Percentiles rank a stretch among this genome's conserved stretches.
phyloP scores from a whole-genome alignment of 1,139 yeast species.

The Torulaspora globosa region DNA sequence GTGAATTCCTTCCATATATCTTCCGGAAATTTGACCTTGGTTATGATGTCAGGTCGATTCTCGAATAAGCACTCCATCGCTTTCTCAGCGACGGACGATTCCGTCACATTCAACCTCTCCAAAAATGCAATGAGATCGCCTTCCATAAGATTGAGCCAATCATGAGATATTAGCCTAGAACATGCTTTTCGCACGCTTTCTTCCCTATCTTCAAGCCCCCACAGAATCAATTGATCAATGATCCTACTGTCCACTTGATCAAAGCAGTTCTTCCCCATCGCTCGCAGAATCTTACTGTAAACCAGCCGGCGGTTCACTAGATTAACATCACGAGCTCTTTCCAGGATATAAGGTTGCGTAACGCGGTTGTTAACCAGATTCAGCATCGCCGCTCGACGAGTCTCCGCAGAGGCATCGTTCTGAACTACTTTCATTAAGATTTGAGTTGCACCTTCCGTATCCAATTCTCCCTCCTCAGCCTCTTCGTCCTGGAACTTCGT shows the following conservation, averaged over 20 bases:
- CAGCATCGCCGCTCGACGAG: slow-evolving; percentile 76
- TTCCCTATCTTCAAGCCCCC: slow-evolving; percentile 91
- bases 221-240: slow-evolving; percentile 63
- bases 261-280: slow-evolving; percentile 55
- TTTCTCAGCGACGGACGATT: slow-evolving; percentile 58
- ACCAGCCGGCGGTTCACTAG: slow-evolving; percentile 67
- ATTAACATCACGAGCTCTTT: slow-evolving; percentile 79
- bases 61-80: slow-evolving; percentile 65
- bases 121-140: slow-evolving; percentile 70
- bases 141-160: slow-evolving; percentile 68
- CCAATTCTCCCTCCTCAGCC: slow-evolving; percentile 33
- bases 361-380: slow-evolving; percentile 55
- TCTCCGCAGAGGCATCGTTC: slow-evolving; percentile 84
- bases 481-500: slow-evolving; percentile 69
- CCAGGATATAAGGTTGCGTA: slow-evolving; percentile 61
- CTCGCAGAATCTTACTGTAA: slow-evolving; percentile 63
- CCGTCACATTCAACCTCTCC: slow-evolving; percentile 64
- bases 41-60: slow-evolving; percentile 56
- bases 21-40: slow-evolving; percentile 53
- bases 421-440: slow-evolving; percentile 55
- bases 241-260: slow-evolving; percentile 53
- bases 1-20: slow-evolving; percentile 68
- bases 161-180: slow-evolving; percentile 57
- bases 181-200: slow-evolving; percentile 69
- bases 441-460: slow-evolving; percentile 47